phyloP scores from a whole-genome alignment of 768 basidiomycete genomes.

The Leccinum disarticulatum region DNA sequence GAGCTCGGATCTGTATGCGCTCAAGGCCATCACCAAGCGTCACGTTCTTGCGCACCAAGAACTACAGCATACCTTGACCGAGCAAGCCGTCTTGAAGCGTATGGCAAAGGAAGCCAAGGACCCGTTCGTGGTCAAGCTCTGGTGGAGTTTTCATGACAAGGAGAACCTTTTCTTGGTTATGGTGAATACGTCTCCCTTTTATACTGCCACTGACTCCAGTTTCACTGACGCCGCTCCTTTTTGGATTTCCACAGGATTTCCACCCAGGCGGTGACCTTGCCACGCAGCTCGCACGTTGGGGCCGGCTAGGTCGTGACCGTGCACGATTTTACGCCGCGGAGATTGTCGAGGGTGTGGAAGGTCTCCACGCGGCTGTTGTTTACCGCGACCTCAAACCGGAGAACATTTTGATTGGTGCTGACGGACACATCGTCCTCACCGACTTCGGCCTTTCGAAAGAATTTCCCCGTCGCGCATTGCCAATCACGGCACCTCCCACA shows the following conservation, averaged over 20 bases:
- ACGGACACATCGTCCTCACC: conserved; percentile 95
- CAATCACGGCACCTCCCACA: conserved; percentile 56
- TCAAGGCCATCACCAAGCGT: conserved; percentile 98
- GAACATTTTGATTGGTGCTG: conserved; percentile 90
- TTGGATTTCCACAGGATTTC: conserved; percentile 62
- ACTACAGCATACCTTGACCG: conserved; percentile 92
- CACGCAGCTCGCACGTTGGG: conserved; percentile 96
- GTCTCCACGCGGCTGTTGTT: conserved; percentile 90
- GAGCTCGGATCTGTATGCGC: conserved; percentile 74
- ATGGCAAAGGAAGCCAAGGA: conserved; percentile 89
- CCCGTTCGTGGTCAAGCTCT: conserved; percentile 93
- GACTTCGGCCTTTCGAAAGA: conserved; percentile 96
- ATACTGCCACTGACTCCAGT: conserved; percentile 8
- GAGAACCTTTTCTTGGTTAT: conserved; percentile 97
- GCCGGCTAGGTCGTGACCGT: conserved; percentile 87
- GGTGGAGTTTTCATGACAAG: conserved; percentile 98
- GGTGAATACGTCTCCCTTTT: conserved; percentile 44
- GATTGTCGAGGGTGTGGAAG: conserved; percentile 95
- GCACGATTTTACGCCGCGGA: conserved; percentile 97
- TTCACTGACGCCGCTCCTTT: conserved; percentile 13
- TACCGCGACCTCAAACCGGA: conserved; percentile 98
- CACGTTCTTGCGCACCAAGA: conserved; percentile 97
- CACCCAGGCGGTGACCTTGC: conserved; percentile 96
- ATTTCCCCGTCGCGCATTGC: conserved; percentile 59
- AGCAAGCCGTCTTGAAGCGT: conserved; percentile 91